Percentiles rank a stretch among this genome's conserved stretches.
Evolutionary conservation across 768 basidiomycete genomes (phyloP).

Genomic region (Russula sp.): DNA sequence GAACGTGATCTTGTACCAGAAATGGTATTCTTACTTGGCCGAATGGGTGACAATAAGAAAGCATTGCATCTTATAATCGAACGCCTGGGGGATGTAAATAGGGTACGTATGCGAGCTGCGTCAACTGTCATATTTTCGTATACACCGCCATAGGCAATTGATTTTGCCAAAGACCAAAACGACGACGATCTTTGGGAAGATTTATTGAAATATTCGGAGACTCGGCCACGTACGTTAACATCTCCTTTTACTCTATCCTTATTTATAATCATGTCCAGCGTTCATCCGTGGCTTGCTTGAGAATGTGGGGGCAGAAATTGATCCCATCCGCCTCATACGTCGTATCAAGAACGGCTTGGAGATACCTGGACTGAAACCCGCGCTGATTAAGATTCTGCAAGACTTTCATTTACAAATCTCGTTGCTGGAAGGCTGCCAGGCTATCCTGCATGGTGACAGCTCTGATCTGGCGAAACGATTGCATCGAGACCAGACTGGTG

Average conservation of each 20-base stretch:
- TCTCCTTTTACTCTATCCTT: background rate
- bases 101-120: slow-evolving; percentile 44
- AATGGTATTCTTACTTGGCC: slow-evolving; percentile 95
- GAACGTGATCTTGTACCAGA: slow-evolving; percentile 84
- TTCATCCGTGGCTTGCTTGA: slow-evolving; percentile 95
- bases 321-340: slow-evolving; percentile 88
- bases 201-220: slow-evolving; percentile 89
- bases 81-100: slow-evolving; percentile 83
- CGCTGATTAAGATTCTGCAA: slow-evolving; percentile 93
- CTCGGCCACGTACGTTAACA: slow-evolving; percentile 62
- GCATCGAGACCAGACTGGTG: slow-evolving; percentile 70
- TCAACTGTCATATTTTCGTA: background rate
- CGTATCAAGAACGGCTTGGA: slow-evolving; percentile 95
- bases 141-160: slow-evolving; percentile 48
- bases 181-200: slow-evolving; percentile 99
- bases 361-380: slow-evolving; percentile 91
- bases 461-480: slow-evolving; percentile 61
- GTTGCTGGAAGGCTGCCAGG: slow-evolving; percentile 86
- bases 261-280: slow-evolving; percentile 38
- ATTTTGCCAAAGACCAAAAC: slow-evolving; percentile 95
- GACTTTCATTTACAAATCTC: slow-evolving; percentile 95
- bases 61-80: slow-evolving; percentile 94
- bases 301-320: slow-evolving; percentile 94
- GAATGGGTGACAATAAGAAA: slow-evolving; percentile 97
- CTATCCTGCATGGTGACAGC: slow-evolving; percentile 80